phyloP scores from a whole-genome alignment of 148 eudicot species.

The Rhododendron molle region DNA sequence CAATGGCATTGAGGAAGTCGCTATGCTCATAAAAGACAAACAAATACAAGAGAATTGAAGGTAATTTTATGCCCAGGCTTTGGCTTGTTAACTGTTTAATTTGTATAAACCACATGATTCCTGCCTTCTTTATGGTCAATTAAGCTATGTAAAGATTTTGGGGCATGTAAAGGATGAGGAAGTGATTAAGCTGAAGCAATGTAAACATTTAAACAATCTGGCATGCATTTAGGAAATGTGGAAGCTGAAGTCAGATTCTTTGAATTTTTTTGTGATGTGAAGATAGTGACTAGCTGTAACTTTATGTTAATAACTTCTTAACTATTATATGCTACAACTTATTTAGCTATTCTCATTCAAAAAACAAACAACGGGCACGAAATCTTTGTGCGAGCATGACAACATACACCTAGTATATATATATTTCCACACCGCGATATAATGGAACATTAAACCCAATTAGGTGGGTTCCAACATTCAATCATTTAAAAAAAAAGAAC shows the following conservation, averaged over 20 bases:
- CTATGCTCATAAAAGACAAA: conserved; percentile 79
- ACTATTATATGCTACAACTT: no score
- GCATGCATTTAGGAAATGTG: conserved; percentile 25
- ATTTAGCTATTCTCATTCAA: no score
- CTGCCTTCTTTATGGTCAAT: background rate
- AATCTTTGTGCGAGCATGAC: no score
- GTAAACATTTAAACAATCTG: conserved; percentile 82
- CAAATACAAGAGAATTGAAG: conserved; percentile 86
- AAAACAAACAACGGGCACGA: no score
- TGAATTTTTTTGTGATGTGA: conserved; percentile 1
- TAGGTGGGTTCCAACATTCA: no score
- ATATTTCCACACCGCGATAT: no score
- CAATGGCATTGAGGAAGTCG: conserved; percentile 92
- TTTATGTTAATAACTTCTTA: no score
- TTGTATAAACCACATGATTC: background rate
- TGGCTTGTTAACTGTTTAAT: background rate
- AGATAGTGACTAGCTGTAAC: no score
- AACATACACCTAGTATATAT: no score
- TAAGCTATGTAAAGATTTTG: background rate
- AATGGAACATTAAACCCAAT: no score
- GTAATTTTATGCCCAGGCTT: conserved; percentile 26
- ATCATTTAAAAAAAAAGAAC: no score
- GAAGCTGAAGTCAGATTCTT: conserved; percentile 6
- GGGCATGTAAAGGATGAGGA: conserved; percentile 65
- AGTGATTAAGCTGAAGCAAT: conserved; percentile 75